Evolutionary conservation across 805 yeast species (phyloP), one percentile per base, ranked within the genome.

Genomic region (Wickerhamomyces chaumierensis): DNA sequence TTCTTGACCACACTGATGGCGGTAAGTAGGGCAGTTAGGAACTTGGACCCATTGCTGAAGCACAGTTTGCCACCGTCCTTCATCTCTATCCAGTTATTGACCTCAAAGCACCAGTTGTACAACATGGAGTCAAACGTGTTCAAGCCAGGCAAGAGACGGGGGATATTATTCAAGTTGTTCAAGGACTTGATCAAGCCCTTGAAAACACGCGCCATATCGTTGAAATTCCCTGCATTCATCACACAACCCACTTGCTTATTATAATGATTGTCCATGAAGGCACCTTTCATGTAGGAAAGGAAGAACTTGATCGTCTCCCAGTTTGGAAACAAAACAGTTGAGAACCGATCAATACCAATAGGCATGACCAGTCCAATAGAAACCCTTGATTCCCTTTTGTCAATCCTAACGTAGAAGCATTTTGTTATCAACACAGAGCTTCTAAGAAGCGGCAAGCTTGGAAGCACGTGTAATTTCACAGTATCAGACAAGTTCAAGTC

Each of bases 51-150:
- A 15, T 36, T 40, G 13, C 31, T 41, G 5, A 35, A 38, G 1
- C 51, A 51, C 9, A 42, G 14, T 32, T 57, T 48, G 5, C 63
- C 60, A 12, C 68, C 69, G 45, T 65, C 70, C 41, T 64, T 65
- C 18, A 63, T 52, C 35, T 64, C 68, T 13, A 64, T 48, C 70
- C 70, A 65, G 37, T 56, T 60, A 38, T 60, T 60, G 3, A 60
- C 53, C 32, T 61, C 63, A 41, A 51, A 55, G 39, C 62, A 61
- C 69, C 69, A 64, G n/a, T 56, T 51, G 12, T 51, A 44, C 11
- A 64, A 46, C 35, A 60, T 56, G 9, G 51, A 45, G 8, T 46
- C 43, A 18, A 51, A 54, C 15, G 46, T 38, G 2, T 51, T 43
- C 8, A 66, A 54, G 11, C 63, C 65, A 5, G 61, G 39, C 14